A percentile compares a stretch with the other conserved stretches of the same genome.
Evolutionary conservation across 192 early-diverging fungal species (phyloP).

Genomic region (Geranomyces michiganensis): DNA sequence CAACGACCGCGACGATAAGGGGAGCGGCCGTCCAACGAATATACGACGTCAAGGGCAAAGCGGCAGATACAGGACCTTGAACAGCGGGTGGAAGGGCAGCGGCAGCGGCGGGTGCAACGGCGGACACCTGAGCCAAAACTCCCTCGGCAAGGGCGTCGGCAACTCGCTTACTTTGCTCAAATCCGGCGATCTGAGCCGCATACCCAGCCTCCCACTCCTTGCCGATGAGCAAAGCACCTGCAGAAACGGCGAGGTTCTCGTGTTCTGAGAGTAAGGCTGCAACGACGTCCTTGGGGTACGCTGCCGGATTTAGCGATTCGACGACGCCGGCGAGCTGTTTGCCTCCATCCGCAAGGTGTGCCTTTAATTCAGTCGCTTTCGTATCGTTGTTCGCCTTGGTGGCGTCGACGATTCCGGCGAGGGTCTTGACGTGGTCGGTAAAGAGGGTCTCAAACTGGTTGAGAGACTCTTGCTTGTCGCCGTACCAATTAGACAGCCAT

Average conservation of each 20-base stretch:
- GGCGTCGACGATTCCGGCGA: conserved; percentile 14
- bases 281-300: conserved; percentile 23
- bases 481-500: conserved; percentile 10
- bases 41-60: not conserved
- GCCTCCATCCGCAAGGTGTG: conserved; percentile 5
- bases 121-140: not conserved
- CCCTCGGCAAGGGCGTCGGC: conserved; percentile 18
- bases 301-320: conserved; percentile 12
- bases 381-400: conserved; percentile 4
- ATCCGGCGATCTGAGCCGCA: not conserved
- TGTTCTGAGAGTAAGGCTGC: conserved; percentile 12
- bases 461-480: conserved; percentile 3
- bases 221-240: conserved; percentile 1
- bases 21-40: not conserved
- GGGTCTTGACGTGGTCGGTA: conserved; percentile 7
- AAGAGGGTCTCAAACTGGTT: conserved; percentile 10
- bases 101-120: not conserved
- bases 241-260: conserved; percentile 19
- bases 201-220: conserved; percentile 8
- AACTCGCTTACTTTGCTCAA: conserved; percentile 20
- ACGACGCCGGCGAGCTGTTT: conserved; percentile 12
- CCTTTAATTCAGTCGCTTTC: conserved; percentile 1
- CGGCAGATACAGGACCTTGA: not conserved
- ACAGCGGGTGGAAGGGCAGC: not conserved
- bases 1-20: not conserved